Evolutionary conservation across 2,329 filamentous ascomycete species (phyloP), one percentile per base, ranked within the genome.

Genomic region (Rhinocladiella mackenziei): DNA sequence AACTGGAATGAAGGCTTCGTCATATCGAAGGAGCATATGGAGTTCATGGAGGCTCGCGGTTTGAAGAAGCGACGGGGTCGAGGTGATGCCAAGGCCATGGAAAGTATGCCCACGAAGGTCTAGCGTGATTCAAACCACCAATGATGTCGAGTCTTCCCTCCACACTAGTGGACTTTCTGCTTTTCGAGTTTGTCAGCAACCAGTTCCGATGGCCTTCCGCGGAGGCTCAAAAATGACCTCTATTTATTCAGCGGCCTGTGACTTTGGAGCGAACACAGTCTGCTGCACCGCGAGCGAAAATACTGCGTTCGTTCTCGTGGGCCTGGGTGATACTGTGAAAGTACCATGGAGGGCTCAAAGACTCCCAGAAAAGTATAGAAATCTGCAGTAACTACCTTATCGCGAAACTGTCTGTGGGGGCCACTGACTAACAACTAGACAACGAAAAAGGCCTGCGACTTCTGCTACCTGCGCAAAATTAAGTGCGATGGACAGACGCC

Each of bases 401-500:
- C n/a, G n/a, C n/a, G n/a, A n/a, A n/a, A n/a, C n/a, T n/a, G n/a
- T n/a, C n/a, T n/a, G n/a, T n/a, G n/a, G n/a, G n/a, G n/a, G n/a
- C 23, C 7, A 26, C 23, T 26, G 7, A 11, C 11, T 26, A 26
- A 26, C 11, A 11, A 26, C 23, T 26, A 11, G 7, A 11, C 23
- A 26, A 11, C 11, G 23, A 7, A 14, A 33, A 32, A 50, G 47
- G 28, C 47, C 14, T 65, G 62, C 49, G 62, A 65, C 46, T 58
- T 65, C 35, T 65, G 62, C 50, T 63, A 64, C 35, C 48, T 48
- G 17, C 50, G 60, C 29, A 65, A 60, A 43, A 64, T 65, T 25
- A 63, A 61, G 50, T 65, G 63, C 55, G 61, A 65, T 45, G 58
- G 56, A 46, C 45, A 56, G 42, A 60, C 59, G 32, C 63, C 63